These are phyloP conservation scores for Colletotrichum musicola DNA, from an alignment of 2,329 filamentous ascomycete genomes.

Conservation along the genomic window DNA sequence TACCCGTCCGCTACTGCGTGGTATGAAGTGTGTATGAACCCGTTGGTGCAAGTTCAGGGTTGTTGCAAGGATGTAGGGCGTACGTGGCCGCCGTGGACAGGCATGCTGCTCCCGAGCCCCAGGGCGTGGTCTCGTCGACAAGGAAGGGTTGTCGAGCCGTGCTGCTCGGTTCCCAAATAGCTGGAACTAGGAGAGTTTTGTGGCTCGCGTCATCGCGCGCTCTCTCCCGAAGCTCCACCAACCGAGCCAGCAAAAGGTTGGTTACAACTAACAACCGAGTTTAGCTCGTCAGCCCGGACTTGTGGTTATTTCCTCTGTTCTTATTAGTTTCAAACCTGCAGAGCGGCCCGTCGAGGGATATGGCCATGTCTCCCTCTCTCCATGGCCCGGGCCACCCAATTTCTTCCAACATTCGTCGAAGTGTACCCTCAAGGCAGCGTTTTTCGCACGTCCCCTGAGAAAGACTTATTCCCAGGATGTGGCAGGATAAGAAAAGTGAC, in stretches of 20 bases:
- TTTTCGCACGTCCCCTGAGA: slow-evolving; percentile 5
- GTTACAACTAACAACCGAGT: not conserved
- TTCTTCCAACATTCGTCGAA: slow-evolving; percentile 28
- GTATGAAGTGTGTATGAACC: slow-evolving; percentile 26
- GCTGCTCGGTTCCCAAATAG: slow-evolving; percentile 36
- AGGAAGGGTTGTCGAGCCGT: slow-evolving; percentile 36
- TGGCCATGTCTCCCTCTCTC: slow-evolving; percentile 7
- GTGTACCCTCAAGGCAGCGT: slow-evolving; percentile 1
- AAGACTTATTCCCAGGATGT: slow-evolving; percentile 5
- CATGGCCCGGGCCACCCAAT: slow-evolving; percentile 7
- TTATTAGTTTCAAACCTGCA: slow-evolving; percentile 34
- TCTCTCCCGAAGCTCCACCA: slow-evolving; percentile 38
- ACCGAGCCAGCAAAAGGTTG: slow-evolving; percentile 23
- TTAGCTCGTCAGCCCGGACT: slow-evolving; percentile 8
- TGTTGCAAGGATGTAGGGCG: slow-evolving; percentile 28
- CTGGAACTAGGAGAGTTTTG: slow-evolving; percentile 40
- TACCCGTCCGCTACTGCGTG: slow-evolving; percentile 12
- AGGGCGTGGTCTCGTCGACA: slow-evolving; percentile 31
- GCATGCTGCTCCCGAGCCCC: slow-evolving; percentile 31
- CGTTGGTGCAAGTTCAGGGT: slow-evolving; percentile 28
- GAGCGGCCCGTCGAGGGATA: slow-evolving; percentile 26
- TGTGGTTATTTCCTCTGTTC: slow-evolving; percentile 9
- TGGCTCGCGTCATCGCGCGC: slow-evolving; percentile 40
- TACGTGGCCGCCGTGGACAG: slow-evolving; percentile 36
- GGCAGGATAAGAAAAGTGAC: not conserved